These are phyloP conservation scores for Nepenthes gracilis DNA, from an alignment of 148 eudicot species.

Conservation along the genomic window DNA sequence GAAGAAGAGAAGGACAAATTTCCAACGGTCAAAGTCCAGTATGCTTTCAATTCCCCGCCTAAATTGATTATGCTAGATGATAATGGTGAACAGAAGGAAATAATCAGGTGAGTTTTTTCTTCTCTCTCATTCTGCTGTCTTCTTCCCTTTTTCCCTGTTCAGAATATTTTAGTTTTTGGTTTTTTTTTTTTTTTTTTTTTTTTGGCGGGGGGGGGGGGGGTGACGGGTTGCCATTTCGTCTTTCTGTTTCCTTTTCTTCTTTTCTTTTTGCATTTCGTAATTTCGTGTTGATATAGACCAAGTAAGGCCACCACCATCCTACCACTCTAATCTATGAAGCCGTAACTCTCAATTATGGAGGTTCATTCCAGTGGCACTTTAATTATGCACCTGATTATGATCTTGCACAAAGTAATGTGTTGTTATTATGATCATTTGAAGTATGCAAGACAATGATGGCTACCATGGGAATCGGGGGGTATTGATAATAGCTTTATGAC, in stretches of 20 bases:
- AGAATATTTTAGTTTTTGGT: neutral
- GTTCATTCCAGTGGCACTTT: no score
- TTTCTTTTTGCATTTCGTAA: no score
- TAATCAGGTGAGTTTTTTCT: slow-evolving; percentile 38
- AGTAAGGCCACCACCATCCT: no score
- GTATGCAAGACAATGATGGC: no score
- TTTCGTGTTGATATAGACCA: no score
- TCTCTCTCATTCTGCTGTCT: neutral
- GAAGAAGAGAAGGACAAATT: slow-evolving; percentile 88
- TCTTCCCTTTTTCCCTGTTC: neutral
- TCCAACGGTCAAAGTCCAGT: slow-evolving; percentile 69
- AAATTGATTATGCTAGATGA: slow-evolving; percentile 89
- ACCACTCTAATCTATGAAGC: no score
- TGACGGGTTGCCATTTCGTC: neutral
- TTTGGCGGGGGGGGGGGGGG: neutral
- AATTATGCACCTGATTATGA: no score
- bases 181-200: neutral
- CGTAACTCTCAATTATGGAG: no score
- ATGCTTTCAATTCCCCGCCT: slow-evolving; percentile 79
- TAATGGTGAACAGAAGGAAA: slow-evolving; percentile 62
- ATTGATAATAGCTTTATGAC: no score
- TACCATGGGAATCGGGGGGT: no score
- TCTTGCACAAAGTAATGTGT: no score
- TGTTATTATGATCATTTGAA: no score
- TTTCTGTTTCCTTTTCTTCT: neutral